Conservation (phyloP, 768 basidiomycete species). For the Paxillus rubicundulus region DNA sequence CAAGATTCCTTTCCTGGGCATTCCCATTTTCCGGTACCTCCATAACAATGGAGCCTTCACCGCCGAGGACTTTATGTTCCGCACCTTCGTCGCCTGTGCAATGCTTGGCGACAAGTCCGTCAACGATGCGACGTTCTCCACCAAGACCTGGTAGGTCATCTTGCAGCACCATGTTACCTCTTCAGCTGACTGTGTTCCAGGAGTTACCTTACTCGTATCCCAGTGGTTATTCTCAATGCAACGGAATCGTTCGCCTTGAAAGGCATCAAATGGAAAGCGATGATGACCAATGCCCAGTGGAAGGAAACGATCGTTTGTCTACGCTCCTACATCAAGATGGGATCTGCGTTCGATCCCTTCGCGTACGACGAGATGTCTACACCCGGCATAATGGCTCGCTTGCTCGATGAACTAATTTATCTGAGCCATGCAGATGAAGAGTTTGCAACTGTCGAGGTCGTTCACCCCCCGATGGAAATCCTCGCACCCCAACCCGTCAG, state of each 20-base stretch:
- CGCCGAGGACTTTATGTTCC: constrained; percentile 36
- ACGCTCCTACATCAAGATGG: constrained; percentile 26
- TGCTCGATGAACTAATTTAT: constrained; percentile 20
- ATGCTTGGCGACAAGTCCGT: constrained; percentile 36
- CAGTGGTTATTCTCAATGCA: constrained; percentile 22
- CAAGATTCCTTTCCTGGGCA: constrained; percentile 24
- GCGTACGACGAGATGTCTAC: constrained; percentile 14
- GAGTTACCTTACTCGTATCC: constrained; percentile 20
- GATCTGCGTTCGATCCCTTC: constrained; percentile 24
- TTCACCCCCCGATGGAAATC: constrained; percentile 4
- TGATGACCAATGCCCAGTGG: constrained; percentile 20
- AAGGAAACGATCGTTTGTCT: constrained; percentile 21
- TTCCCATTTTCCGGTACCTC: constrained; percentile 31
- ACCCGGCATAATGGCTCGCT: constrained; percentile 13
- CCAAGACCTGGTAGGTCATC: constrained; percentile 30
- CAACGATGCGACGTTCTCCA: constrained; percentile 30
- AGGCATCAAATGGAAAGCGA: constrained; percentile 23
- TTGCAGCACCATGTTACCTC: neutral
- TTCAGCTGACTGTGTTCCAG: constrained; percentile 15
- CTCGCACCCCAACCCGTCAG: constrained; percentile 15
- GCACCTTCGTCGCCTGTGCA: constrained; percentile 32
- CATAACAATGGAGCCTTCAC: constrained; percentile 24
- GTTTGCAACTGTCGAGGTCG: neutral
- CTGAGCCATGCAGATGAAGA: constrained; percentile 4
- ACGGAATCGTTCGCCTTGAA: constrained; percentile 20